phyloP scores from a whole-genome alignment of 2,329 filamentous ascomycete genomes.

The Aotearoamyces nothofagi region DNA sequence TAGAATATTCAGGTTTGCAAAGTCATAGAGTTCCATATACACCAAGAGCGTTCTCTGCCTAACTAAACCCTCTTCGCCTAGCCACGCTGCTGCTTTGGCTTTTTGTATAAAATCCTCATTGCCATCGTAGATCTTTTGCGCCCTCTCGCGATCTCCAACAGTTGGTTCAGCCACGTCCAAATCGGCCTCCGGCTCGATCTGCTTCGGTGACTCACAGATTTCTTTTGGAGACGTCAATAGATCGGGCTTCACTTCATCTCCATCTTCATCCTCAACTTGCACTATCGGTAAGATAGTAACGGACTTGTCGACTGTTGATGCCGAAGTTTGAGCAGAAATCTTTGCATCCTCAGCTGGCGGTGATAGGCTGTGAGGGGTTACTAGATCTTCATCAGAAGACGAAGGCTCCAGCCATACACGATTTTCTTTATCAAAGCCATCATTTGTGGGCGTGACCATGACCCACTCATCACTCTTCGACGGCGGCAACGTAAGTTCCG shows the following conservation, averaged over 20 bases:
- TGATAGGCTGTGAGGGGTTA: slow-evolving; percentile 6
- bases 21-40: slow-evolving; percentile 90
- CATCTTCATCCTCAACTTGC: slow-evolving; percentile 30
- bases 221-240: neutral
- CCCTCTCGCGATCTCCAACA: slow-evolving; percentile 61
- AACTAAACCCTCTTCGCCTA: slow-evolving; percentile 52
- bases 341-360: slow-evolving; percentile 15
- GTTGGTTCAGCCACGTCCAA: slow-evolving; percentile 25
- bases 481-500: neutral
- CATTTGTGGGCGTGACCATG: slow-evolving; percentile 14
- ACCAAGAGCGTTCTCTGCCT: slow-evolving; percentile 47
- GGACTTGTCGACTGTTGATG: slow-evolving; percentile 29
- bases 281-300: slow-evolving; percentile 32
- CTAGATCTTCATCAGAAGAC: slow-evolving; percentile 17
- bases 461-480: slow-evolving; percentile 16
- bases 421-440: slow-evolving; percentile 9
- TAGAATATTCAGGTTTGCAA: slow-evolving; percentile 66
- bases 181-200: slow-evolving; percentile 5
- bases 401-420: slow-evolving; percentile 18
- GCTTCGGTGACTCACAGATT: slow-evolving; percentile 1
- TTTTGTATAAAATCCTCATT: slow-evolving; percentile 69
- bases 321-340: slow-evolving; percentile 21
- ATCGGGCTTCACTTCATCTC: slow-evolving; percentile 11
- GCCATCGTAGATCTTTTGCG: slow-evolving; percentile 71
- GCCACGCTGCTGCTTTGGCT: slow-evolving; percentile 67